Conservation (phyloP, 169 alveolate genomes). For the Eimeria brunetti region DNA sequence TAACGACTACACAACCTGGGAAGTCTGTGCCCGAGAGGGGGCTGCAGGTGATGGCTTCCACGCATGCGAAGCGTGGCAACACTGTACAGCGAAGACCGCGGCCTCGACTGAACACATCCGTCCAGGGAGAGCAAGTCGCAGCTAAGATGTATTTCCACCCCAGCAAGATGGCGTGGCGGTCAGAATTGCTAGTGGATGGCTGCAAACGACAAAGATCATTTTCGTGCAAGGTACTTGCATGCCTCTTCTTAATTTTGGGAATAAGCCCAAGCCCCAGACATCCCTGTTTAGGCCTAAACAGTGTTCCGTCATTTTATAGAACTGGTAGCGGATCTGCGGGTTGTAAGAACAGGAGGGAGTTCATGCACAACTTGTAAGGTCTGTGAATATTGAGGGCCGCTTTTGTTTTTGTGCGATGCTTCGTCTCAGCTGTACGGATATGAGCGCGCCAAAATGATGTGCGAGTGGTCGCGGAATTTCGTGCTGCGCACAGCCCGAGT, state of each 20-base stretch:
- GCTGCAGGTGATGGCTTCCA: background rate
- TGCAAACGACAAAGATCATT: constrained; percentile 65
- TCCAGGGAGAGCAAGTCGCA: background rate
- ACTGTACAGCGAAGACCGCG: background rate
- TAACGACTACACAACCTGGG: background rate
- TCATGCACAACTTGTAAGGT: background rate
- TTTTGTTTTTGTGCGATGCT: background rate
- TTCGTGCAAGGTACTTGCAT: constrained; percentile 70
- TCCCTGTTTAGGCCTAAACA: background rate
- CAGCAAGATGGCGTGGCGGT: constrained; percentile 71
- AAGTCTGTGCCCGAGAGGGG: background rate
- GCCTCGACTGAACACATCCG: background rate
- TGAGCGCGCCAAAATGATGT: constrained; percentile 62
- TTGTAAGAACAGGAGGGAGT: background rate
- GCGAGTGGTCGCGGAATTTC: constrained; percentile 77
- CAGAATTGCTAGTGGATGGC: constrained; percentile 68
- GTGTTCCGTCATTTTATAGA: background rate
- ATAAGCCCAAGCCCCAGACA: background rate
- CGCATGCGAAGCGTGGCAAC: background rate
- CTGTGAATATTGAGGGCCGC: background rate
- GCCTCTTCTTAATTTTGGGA: background rate
- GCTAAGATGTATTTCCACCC: constrained; percentile 61
- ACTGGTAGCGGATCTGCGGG: background rate
- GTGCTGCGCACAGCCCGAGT: constrained; percentile 49
- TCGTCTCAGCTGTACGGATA: constrained; percentile 59